Evolutionary conservation across 1,284 basidiomycete species (phyloP).

Genomic region (Pseudozyma tsukubaensis): DNA sequence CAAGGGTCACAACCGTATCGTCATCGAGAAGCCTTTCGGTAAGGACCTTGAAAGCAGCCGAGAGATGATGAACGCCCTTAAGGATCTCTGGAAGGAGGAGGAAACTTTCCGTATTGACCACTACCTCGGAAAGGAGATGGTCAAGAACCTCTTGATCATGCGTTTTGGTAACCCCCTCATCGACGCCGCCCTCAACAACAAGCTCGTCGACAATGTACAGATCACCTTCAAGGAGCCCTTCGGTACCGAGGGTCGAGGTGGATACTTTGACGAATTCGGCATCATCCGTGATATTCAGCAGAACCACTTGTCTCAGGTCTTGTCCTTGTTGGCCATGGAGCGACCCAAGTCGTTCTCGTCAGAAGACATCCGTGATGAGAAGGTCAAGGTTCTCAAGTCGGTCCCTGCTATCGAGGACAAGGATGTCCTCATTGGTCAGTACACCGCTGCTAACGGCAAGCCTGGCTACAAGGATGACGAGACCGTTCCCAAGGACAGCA

Average conservation of each 20-base stretch:
- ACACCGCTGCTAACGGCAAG: constrained; percentile 67
- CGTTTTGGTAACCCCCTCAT: constrained; percentile 66
- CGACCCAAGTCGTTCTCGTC: constrained; percentile 66
- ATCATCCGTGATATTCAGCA: constrained; percentile 70
- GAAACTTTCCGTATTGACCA: constrained; percentile 69
- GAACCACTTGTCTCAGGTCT: constrained; percentile 69
- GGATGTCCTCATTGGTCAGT: constrained; percentile 69
- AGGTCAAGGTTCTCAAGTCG: constrained; percentile 68
- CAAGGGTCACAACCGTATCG: constrained; percentile 63
- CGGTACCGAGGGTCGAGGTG: constrained; percentile 69
- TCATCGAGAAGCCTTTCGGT: constrained; percentile 68
- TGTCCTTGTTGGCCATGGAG: constrained; percentile 69
- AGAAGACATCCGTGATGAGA: constrained; percentile 69
- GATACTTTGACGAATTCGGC: constrained; percentile 70
- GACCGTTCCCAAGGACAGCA: constrained; percentile 69
- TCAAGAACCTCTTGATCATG: constrained; percentile 68
- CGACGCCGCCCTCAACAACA: constrained; percentile 67
- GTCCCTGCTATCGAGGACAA: constrained; percentile 65
- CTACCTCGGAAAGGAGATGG: constrained; percentile 69
- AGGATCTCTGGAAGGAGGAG: constrained; percentile 66
- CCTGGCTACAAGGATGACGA: constrained; percentile 70
- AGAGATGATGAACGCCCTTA: constrained; percentile 67
- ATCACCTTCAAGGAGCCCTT: constrained; percentile 70
- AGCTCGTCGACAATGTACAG: constrained; percentile 68
- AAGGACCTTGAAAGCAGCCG: constrained; percentile 65